Base-by-base conservation (phyloP, 208 protist genomes). In the Porcisia deanei region DNA sequence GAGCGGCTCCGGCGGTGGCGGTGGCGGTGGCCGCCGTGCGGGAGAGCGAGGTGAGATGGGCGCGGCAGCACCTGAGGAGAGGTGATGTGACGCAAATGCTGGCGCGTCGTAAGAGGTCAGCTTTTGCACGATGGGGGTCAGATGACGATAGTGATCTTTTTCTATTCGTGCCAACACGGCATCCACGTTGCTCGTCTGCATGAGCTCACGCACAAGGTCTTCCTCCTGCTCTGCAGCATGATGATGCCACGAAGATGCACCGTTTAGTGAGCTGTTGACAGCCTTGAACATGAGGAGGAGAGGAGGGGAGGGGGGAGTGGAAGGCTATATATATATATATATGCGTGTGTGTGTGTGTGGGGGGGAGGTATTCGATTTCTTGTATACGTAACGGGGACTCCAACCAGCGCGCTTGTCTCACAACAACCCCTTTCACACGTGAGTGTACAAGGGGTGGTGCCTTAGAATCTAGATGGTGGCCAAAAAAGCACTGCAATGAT, bases 181-280 rank as follows among this genome's bases (percentile, higher is more conserved):
- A 74, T 94, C 92, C 9, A 96, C 85, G 52, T 96, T 77, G 53
- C 82, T 75, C 0, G 90, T 78, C 54, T 93, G 76, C 34, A 96
- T 80, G 6, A 96, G 81, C 70, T 93, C 86, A 14, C 85, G 86
- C 22, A 96, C 92, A 6, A 96, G 86, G 14, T 88, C 86, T 0
- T 96, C 92, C 65, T 96, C 91, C 34, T 87, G 80, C 14, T 77
- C 34, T 18, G 79, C 77, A 9, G 86, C 37, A 52, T 81, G 76
- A 52, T 75, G 59, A 41, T 71, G 71, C 85, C 85, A 88, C 53
- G 74, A 25, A 25, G 74, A 41, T 49, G 69, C 58, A 22, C 69
- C 37, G 37, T 25, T 7, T 16, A 52, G 25, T 53, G 37, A 7
- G 8, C n/a, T 59, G 41, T 39, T 53, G 55, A 45, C 22, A 18